Percentiles rank a stretch among this genome's conserved stretches.
These are phyloP conservation scores for Epichloe scottii DNA, from an alignment of 2,329 filamentous ascomycete species.

Conservation along the genomic window DNA sequence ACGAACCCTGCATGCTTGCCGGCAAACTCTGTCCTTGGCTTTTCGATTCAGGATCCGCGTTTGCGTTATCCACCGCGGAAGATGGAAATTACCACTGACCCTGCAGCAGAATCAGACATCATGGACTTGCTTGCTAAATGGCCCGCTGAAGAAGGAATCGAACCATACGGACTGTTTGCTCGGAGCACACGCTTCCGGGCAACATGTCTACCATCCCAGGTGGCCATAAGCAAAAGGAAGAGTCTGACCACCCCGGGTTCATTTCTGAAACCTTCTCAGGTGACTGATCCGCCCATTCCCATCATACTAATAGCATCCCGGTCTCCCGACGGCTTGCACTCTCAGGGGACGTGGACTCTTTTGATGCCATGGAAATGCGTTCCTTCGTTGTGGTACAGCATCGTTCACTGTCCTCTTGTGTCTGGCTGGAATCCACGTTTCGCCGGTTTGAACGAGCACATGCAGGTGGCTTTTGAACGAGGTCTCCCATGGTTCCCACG, in stretches of 20 bases:
- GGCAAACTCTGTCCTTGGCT: constrained; percentile 54
- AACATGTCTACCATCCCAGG: constrained; percentile 58
- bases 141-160: constrained; percentile 45
- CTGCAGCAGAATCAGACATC: constrained; percentile 28
- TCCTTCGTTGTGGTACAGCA: constrained; percentile 67
- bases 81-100: constrained; percentile 28
- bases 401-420: constrained; percentile 71
- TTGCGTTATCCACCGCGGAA: constrained; percentile 61
- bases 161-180: constrained; percentile 50
- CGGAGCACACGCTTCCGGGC: constrained; percentile 52
- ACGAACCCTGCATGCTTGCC: constrained; percentile 61
- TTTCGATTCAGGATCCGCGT: constrained; percentile 67
- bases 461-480: constrained; percentile 72
- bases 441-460: constrained; percentile 66
- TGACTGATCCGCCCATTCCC: constrained; percentile 65
- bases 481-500: constrained; percentile 72
- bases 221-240: constrained; percentile 68
- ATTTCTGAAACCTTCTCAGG: constrained; percentile 37
- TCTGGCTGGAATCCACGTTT: constrained; percentile 72
- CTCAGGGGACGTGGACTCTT: constrained; percentile 66
- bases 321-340: constrained; percentile 29
- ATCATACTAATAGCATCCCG: constrained; percentile 55
- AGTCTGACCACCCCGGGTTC: constrained; percentile 49
- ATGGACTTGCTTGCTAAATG: constrained; percentile 53
- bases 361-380: constrained; percentile 88